These are phyloP conservation scores for Populus nigra DNA, from an alignment of 345 rosid species.

Conservation along the genomic window DNA sequence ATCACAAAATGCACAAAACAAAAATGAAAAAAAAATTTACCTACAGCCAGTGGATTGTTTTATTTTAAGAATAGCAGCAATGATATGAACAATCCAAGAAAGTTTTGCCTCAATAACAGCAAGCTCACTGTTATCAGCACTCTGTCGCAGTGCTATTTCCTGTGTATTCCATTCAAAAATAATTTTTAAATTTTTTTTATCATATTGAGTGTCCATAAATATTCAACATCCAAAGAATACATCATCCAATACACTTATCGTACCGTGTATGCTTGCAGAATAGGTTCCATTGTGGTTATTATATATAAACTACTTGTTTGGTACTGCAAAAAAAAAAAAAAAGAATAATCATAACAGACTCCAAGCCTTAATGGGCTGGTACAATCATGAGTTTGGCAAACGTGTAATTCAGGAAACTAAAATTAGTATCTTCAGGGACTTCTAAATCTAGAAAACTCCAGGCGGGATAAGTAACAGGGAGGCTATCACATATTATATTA, in stretches of 20 bases:
- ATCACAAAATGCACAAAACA: not conserved
- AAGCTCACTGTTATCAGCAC: constrained; percentile 66
- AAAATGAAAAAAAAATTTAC: constrained; percentile 33
- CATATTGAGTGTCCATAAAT: not conserved
- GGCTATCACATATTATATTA: not conserved
- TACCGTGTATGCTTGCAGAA: constrained; percentile 92
- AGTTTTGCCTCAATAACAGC: constrained; percentile 87
- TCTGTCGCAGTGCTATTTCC: constrained; percentile 74
- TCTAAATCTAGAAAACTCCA: constrained; percentile 5
- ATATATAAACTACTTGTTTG: constrained; percentile 81
- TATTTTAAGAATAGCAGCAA: constrained; percentile 86
- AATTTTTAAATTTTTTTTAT: constrained; percentile 5
- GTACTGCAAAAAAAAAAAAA: constrained; percentile 55
- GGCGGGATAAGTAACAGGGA: constrained; percentile 1
- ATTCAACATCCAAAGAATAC: not conserved
- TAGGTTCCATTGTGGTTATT: constrained; percentile 86
- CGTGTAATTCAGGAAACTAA: not conserved
- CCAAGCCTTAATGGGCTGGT: not conserved
- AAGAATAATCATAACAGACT: not conserved
- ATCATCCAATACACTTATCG: constrained; percentile 14
- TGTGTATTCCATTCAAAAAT: constrained; percentile 29
- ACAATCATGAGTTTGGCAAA: not conserved
- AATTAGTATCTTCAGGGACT: not conserved
- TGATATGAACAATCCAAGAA: constrained; percentile 94
- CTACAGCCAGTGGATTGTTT: constrained; percentile 90